Conservation (phyloP, 352 stramenopile genomes). For the Globisporangium carolinianum region DNA sequence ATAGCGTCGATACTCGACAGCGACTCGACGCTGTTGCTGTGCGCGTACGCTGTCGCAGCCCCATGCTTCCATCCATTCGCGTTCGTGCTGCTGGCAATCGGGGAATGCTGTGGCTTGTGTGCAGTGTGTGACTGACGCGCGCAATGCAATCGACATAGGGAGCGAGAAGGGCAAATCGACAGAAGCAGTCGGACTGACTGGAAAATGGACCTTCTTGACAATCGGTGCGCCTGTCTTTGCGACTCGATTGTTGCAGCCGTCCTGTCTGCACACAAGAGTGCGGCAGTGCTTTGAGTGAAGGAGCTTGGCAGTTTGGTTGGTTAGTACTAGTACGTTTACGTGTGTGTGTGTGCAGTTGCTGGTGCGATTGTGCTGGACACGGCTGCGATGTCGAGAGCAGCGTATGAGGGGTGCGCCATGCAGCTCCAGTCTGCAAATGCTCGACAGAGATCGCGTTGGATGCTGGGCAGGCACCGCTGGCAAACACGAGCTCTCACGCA, state of each 20-base stretch:
- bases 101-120: background rate
- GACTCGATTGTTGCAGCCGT: background rate
- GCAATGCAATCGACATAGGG: background rate
- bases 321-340: no score
- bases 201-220: conserved; percentile 1
- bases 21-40: background rate
- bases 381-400: no score
- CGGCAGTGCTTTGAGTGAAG: no score
- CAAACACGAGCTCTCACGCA: no score
- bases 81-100: background rate
- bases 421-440: no score
- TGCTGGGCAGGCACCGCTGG: no score
- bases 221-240: background rate
- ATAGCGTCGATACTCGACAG: background rate
- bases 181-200: background rate
- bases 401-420: no score
- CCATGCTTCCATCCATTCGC: background rate
- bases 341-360: no score
- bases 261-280: background rate
- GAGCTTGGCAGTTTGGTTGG: no score
- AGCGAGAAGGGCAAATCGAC: background rate
- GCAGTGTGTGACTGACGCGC: no score
- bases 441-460: no score
- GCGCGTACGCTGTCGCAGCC: background rate
- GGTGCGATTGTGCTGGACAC: no score